Evolutionary conservation across 148 eudicot species (phyloP), one percentile per base, ranked within the genome.

Genomic region (Vaccinium darrowii): DNA sequence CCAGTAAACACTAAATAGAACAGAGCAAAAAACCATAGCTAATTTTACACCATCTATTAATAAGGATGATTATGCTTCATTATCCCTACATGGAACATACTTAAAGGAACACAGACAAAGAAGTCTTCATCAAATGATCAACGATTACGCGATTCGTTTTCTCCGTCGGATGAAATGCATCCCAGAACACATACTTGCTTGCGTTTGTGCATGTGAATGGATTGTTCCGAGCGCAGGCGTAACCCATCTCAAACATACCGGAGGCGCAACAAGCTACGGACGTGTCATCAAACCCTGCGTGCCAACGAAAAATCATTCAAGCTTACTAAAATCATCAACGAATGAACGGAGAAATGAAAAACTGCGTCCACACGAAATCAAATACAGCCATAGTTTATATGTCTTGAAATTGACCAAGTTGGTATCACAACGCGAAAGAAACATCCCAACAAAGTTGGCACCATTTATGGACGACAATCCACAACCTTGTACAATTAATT

Each of bases 201-300:
- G 87, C 87, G 49, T 74, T 84, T 3, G 62, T 81, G 65, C 87
- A 85, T 0, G 87, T 85, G 30, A 85, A 85, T 0, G 75, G 87
- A 8, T 81, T 85, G 62, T 54, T 18, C 8, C 36, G 73, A 49
- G 16, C 75, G 9, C 84, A 81, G 4, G 81, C 62, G 12, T 85
- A 85, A 21, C 87, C 84, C 84, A 85, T 85, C 84, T 85, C 87
- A 7, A 85, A 74, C 87, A 58, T 85, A 7, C 87, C 87, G 1
- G 84, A 81, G 62, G 80, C 87, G 33, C 87, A 85, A 23, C 87
- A 85, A 10, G 84, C 87, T 25, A 81, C 84, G 7, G 50, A 49
- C 23, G 87, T 18, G 3, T 30, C 78, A 2, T 60, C 78, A 30
- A 57, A 85, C 1, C 87, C 87, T 85, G 69, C 11, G 5, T 4